Evolutionary conservation across 1,139 yeast genomes (phyloP), one percentile per base, ranked within the genome.

Genomic region (Yamadazyma buinensis): DNA sequence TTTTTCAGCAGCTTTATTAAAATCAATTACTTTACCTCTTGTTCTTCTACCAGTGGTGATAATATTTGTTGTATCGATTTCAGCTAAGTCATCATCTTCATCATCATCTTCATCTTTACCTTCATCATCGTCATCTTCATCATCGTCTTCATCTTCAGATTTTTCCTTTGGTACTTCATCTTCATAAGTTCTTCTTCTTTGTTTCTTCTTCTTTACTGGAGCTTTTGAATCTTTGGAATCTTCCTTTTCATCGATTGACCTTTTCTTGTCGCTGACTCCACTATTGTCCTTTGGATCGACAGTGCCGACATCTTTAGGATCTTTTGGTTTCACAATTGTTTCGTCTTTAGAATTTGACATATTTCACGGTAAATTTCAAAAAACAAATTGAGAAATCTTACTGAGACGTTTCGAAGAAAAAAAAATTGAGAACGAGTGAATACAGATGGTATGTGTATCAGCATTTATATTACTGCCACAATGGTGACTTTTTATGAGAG

Each of bases 11-110:
- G 95, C 90, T 59, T 85, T 82, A 42, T 78, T 72, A 59, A 84
- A 90, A 60, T 90, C 97, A 49, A 90, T 83, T 23, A 83, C 84
- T 55, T 82, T 84, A 15, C 96, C 95, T 48, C 96, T 77, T 10
- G 96, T 87, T 67, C 97, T 84, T 60, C 95, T 76, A 11, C 95
- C 95, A 19, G 80, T 67, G 18, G 84, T 71, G 43, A 88, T 85
- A 54, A 88, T 88, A 59, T 90, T 90, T 31, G 90, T 67, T 28
- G 83, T 72, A 54, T 88, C 96, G 48, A 90, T 86, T 57, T 85
- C 96, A 13, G 76, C 76, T 49, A 87, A 68, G 48, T 84, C 94
- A 50, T 86, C 95, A 28, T 85, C 95, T 26, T 80, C 94, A 25
- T 68, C 77, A 15, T 71, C 77, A 17, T 77, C 83, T n/a, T 71